Conservation (phyloP, 2,329 filamentous ascomycete genomes). For the Cucurbitaria berberidis region DNA sequence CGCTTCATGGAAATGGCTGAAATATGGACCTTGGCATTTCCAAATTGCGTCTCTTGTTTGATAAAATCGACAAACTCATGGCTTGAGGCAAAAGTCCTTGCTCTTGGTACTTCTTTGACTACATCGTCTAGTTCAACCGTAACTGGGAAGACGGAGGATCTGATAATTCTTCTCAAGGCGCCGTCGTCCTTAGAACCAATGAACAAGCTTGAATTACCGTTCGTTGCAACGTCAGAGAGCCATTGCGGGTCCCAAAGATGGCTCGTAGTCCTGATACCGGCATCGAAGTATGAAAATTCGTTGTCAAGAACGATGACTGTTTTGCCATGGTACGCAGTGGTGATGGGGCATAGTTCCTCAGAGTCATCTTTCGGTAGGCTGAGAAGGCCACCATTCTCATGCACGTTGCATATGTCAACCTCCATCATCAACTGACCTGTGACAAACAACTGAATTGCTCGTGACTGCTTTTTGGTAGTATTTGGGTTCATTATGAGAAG, state of each 20-base stretch:
- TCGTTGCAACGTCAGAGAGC: conserved; percentile 1
- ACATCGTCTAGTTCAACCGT: neutral
- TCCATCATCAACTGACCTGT: conserved; percentile 3
- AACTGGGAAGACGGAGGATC: neutral
- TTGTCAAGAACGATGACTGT: conserved; percentile 6
- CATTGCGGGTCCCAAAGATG: conserved; percentile 8
- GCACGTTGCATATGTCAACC: conserved; percentile 9
- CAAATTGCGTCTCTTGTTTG: conserved; percentile 5
- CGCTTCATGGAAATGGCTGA: conserved; percentile 5
- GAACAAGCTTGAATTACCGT: conserved; percentile 2
- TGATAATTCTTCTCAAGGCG: neutral
- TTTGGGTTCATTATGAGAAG: conserved; percentile 8
- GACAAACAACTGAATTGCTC: conserved; percentile 9
- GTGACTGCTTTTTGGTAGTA: conserved; percentile 4
- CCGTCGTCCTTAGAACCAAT: neutral
- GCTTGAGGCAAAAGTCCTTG: neutral
- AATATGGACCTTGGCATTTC: neutral
- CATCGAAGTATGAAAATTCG: conserved; percentile 6
- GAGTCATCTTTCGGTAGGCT: neutral
- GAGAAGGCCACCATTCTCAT: conserved; percentile 7
- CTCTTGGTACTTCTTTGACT: neutral
- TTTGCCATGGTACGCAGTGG: conserved; percentile 2
- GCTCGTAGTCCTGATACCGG: neutral
- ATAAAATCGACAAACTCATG: conserved; percentile 1
- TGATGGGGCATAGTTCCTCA: neutral